Base-by-base conservation (phyloP, 352 stramenopile genomes). In the Globisporangium recalcitrans region DNA sequence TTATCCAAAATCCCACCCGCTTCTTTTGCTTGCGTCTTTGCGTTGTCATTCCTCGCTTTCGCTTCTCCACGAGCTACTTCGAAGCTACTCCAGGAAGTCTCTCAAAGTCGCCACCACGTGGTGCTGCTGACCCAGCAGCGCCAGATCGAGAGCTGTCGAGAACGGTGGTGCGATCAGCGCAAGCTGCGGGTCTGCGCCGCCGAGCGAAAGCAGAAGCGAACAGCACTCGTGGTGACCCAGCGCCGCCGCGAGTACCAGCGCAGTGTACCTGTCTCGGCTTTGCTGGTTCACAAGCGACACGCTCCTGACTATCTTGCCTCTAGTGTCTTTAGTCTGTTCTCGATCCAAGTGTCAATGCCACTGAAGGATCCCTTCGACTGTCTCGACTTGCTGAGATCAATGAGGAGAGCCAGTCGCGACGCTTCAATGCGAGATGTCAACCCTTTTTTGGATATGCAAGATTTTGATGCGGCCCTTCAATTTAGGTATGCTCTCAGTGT, bases 121-220 rank as follows among this genome's bases (percentile, higher is more conserved):
- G 4, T 66, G 44, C 16, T 70, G 64, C n/a, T 61, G 40, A 0
- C 51, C 51, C 22, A 34, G 59, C 34, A 70, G 32, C 32, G 64
- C 64, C 52, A 70, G 53, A 22, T 70, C 58, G 44, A 61, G 42
- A 22, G 64, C 58, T 0, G 58, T 70, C 29, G 53, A 62, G 51
- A 63, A 66, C 29, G 64, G 64, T 16, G 60, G 31, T 13, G 21
- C 11, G 21, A 19, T 48, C 16, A 67, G 58, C 16, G 47, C 47
- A 19, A 70, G 32, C n/a, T 21, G 22, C 32, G 64, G 36, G 36
- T 66, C 60, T 7, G 64, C 52, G n/a, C 26, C 24, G n/a, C 58
- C 44, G 3, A 53, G 31, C 14, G 36, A 22, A 14, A 70, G 52
- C 46, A 70, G 59, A 2, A 66, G 34, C 32, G 38, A 44, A 31